phyloP scores from a whole-genome alignment of 2,329 filamentous ascomycete genomes.

The Penicillium sp. region DNA sequence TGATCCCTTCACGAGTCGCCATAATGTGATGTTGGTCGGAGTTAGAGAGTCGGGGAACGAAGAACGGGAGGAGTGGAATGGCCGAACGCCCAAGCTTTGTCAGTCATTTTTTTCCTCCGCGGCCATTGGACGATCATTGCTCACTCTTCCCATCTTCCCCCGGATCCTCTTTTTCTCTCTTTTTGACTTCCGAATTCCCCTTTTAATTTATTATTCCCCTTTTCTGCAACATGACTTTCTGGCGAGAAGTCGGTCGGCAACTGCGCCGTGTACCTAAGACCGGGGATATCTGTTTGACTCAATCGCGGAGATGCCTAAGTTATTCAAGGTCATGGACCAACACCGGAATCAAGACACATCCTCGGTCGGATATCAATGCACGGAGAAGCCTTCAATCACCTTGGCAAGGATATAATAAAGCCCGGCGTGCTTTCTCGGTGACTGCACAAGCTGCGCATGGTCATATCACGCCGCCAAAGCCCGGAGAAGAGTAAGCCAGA shows the following conservation, averaged over 20 bases:
- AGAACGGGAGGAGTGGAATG: conserved; percentile 11
- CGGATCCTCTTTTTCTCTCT: conserved; percentile 15
- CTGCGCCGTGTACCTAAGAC: conserved; percentile 46
- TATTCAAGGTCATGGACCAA: conserved; percentile 17
- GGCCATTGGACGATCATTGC: conserved; percentile 19
- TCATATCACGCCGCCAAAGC: conserved; percentile 72
- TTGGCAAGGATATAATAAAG: conserved; percentile 21
- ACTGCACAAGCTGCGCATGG: conserved; percentile 58
- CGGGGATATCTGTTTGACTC: conserved; percentile 40
- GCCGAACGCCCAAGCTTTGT: conserved; percentile 20
- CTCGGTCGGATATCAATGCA: conserved; percentile 7
- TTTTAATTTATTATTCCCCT: conserved; percentile 2
- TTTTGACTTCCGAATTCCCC: conserved; percentile 4
- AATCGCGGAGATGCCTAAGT: conserved; percentile 25
- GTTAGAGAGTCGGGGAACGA: conserved; percentile 14
- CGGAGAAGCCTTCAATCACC: conserved; percentile 10
- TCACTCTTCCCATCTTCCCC: conserved; percentile 16
- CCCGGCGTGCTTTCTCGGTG: conserved; percentile 55
- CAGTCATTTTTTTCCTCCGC: conserved; percentile 18
- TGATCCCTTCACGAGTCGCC: conserved; percentile 45
- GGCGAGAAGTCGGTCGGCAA: conserved; percentile 27
- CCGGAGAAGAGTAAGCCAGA: conserved; percentile 73
- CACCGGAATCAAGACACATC: conserved; percentile 12
- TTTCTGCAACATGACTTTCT: conserved; percentile 26
- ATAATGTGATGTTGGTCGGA: conserved; percentile 32